Percentiles rank a stretch among this genome's conserved stretches.
These are phyloP conservation scores for Neoarthrinium moseri DNA, from an alignment of 2,329 filamentous ascomycete genomes.

Conservation along the genomic window DNA sequence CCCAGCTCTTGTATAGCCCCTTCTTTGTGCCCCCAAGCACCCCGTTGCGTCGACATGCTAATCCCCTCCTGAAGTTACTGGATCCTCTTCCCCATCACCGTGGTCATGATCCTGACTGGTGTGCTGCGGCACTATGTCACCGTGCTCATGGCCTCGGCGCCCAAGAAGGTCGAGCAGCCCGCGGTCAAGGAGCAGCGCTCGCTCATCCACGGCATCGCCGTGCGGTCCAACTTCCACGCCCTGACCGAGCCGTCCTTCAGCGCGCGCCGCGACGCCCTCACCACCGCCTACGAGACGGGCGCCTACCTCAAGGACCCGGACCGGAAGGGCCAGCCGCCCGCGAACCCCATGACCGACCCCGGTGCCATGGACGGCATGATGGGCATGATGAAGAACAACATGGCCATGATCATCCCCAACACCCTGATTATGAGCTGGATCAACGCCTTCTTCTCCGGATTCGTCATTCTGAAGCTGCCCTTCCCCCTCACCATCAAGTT, in stretches of 20 bases:
- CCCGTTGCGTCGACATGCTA: slow-evolving; percentile 11
- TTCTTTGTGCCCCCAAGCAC: not conserved
- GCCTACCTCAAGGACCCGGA: slow-evolving; percentile 89
- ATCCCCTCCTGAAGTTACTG: slow-evolving; percentile 75
- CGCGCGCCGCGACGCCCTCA: slow-evolving; percentile 75
- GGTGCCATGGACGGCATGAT: slow-evolving; percentile 99
- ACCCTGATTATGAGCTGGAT: slow-evolving; percentile 99
- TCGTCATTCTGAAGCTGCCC: slow-evolving; percentile 97
- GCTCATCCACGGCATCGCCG: slow-evolving; percentile 78
- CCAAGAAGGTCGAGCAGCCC: slow-evolving; percentile 76
- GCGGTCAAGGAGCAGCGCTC: slow-evolving; percentile 83
- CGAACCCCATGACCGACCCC: slow-evolving; percentile 94
- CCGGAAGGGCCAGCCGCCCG: slow-evolving; percentile 77
- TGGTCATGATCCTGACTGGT: slow-evolving; percentile 97
- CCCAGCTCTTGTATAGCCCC: slow-evolving; percentile 95
- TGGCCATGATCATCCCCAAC: slow-evolving; percentile 99
- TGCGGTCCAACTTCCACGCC: slow-evolving; percentile 79
- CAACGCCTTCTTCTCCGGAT: slow-evolving; percentile 97
- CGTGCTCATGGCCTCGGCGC: slow-evolving; percentile 80
- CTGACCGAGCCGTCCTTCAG: slow-evolving; percentile 78
- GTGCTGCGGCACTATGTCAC: slow-evolving; percentile 95
- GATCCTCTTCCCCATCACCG: slow-evolving; percentile 95
- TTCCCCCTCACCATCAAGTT: slow-evolving; percentile 98
- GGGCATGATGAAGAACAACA: slow-evolving; percentile 99
- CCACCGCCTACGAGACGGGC: slow-evolving; percentile 79